phyloP scores from a whole-genome alignment of 352 stramenopile species.

The Pythium grandisporangium region DNA sequence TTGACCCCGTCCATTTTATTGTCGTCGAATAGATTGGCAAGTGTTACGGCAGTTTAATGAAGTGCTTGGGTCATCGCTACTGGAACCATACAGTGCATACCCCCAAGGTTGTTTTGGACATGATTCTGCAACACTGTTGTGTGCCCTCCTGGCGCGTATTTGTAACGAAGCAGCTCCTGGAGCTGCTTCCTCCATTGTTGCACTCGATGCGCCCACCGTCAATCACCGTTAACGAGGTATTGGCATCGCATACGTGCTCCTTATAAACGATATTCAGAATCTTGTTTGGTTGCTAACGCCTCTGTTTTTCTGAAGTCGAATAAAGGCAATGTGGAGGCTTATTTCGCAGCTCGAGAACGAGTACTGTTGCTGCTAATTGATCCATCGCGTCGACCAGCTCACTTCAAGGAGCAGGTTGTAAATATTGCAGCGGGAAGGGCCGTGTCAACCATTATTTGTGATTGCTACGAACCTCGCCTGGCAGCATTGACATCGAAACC shows the following conservation, averaged over 20 bases:
- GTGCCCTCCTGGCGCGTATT: slow-evolving; percentile 55
- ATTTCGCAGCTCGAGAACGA: slow-evolving; percentile 42
- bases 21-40: slow-evolving; percentile 48
- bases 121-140: slow-evolving; percentile 64
- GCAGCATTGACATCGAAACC: slow-evolving; percentile 6
- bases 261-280: slow-evolving; percentile 4
- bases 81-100: slow-evolving; percentile 79
- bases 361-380: slow-evolving; percentile 58
- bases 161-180: slow-evolving; percentile 76
- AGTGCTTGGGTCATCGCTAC: slow-evolving; percentile 70
- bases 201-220: slow-evolving; percentile 58
- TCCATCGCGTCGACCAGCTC: slow-evolving; percentile 22
- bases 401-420: slow-evolving; percentile 45
- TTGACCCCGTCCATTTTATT: too few species aligned
- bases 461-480: slow-evolving; percentile 65
- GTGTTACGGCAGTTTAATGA: slow-evolving; percentile 67
- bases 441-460: slow-evolving; percentile 60
- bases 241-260: too few species aligned
- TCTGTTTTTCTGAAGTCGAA: slow-evolving; percentile 24
- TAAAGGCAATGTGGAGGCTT: slow-evolving; percentile 37
- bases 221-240: slow-evolving; percentile 32
- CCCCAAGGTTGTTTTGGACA: slow-evolving; percentile 46
- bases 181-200: slow-evolving; percentile 57
- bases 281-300: too few species aligned
- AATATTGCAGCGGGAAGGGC: slow-evolving; percentile 38